Evolutionary conservation across 441 rosid genomes (phyloP).

Genomic region (Euphorbia schlechtendalii): DNA sequence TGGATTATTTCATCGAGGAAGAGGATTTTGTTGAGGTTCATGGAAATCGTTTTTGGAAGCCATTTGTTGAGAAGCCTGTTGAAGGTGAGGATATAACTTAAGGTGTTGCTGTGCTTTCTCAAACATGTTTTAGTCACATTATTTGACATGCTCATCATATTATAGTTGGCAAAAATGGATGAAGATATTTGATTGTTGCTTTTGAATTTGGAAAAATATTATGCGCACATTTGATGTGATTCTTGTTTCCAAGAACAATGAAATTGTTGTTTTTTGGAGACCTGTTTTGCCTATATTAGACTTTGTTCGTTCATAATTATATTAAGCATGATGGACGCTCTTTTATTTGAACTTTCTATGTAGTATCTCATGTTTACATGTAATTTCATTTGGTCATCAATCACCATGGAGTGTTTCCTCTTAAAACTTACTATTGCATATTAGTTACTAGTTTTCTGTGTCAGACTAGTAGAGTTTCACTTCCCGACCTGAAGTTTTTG

Average conservation of each 20-base stretch:
- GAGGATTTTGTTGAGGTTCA: conserved; percentile 99
- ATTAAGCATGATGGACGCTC: not conserved
- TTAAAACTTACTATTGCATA: not conserved
- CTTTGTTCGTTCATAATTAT: not conserved
- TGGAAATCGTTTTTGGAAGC: conserved; percentile 96
- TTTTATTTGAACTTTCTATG: not conserved
- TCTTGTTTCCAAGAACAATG: conserved; percentile 1
- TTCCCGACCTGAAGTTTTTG: not conserved
- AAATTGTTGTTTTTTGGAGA: not conserved
- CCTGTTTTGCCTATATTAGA: not conserved
- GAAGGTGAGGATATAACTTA: conserved; percentile 54
- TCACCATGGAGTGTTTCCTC: not conserved
- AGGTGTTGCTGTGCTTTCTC: conserved; percentile 13
- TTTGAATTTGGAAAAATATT: not conserved
- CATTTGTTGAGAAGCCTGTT: conserved; percentile 98
- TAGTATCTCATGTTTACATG: not conserved
- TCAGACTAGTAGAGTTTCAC: not conserved
- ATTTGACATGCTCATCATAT: not conserved
- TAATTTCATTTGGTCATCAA: not conserved
- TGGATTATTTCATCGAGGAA: conserved; percentile 85
- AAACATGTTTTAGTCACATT: not conserved
- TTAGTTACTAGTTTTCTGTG: not conserved
- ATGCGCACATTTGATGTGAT: not conserved
- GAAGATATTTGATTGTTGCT: too few relatives aligned
- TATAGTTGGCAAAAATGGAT: not conserved